Evolutionary conservation across 2,329 filamentous ascomycete genomes (phyloP).

Genomic region (Cercospora sp.): DNA sequence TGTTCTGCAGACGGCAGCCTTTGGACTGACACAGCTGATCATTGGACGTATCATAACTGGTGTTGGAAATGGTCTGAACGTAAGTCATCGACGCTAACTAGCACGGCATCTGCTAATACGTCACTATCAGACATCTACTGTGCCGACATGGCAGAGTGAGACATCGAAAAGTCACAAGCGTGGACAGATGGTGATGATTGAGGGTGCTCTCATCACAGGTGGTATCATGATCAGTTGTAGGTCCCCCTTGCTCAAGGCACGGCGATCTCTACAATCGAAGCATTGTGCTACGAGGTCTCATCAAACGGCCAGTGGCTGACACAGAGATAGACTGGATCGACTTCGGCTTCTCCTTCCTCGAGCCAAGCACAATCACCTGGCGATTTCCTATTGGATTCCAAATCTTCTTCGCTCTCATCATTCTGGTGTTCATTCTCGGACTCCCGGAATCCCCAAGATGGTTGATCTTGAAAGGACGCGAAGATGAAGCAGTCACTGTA

Average conservation of each 20-base stretch:
- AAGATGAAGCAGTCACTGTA: constrained; percentile 39
- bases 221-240: constrained; percentile 37
- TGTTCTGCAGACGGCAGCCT: constrained; percentile 50
- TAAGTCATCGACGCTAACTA: constrained; percentile 30
- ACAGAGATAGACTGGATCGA: constrained; percentile 48
- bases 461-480: constrained; percentile 37
- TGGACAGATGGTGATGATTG: constrained; percentile 41
- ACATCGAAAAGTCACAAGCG: constrained; percentile 54
- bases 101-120: neutral
- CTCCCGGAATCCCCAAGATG: constrained; percentile 51
- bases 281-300: neutral
- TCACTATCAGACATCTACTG: constrained; percentile 26
- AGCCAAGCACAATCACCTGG: constrained; percentile 46
- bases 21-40: constrained; percentile 47
- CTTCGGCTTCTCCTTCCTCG: constrained; percentile 46
- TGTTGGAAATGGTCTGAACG: constrained; percentile 55
- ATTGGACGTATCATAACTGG: constrained; percentile 55
- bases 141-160: constrained; percentile 56
- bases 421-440: constrained; percentile 46
- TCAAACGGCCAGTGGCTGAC: neutral
- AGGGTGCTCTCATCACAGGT: constrained; percentile 50
- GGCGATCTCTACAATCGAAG: neutral
- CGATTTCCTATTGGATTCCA: constrained; percentile 58
- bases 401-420: constrained; percentile 52
- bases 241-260: neutral